Base-by-base conservation (phyloP, 1,284 basidiomycete genomes). In the Mycosarcoma maydis region DNA sequence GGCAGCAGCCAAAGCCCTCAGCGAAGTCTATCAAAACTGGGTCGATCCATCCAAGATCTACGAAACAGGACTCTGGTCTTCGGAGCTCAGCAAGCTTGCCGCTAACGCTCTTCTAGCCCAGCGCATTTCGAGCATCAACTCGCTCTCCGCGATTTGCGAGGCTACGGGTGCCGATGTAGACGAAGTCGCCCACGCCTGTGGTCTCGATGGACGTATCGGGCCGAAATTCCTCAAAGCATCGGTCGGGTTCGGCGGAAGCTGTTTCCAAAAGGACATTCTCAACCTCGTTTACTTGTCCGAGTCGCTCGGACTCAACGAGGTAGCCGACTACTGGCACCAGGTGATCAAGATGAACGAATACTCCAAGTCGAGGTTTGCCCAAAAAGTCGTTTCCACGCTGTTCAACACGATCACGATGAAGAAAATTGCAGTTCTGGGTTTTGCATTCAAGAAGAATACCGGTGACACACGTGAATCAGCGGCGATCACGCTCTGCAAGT, bases 121-220 rank as follows among this genome's bases (percentile, higher is more conserved):
- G 83, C 91, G 96, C 70, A 98, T 99, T 83, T 98, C 95, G 9
- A 96, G 93, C 53, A 87, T 98, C 86, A 99, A 98, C 83, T 93
- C 95, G 13, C 90, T 99, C 37, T 95, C 94, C 22, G 96, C 96
- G 49, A 97, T 99, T 82, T 98, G 96, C 83, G 96, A 98, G 84
- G 94, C 93, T n/a, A 99, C 96, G 6, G 96, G 95, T 46, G 96
- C 96, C 56, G 95, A 95, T 86, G 93, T 99, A 58, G 93, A 97
- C 83, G 96, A 98, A 84, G 95, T 98, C 68, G 90, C 96, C 3
- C 87, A 92, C 80, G 94, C 96, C 10, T 90, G 97, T 80, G 95
- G 95, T 27, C 90, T 89, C 75, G 96, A 99, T 84, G 87, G 88
- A 22, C 92, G 96, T 71, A 88, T 99, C 56, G 96, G 96, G 4